These are phyloP conservation scores for Trametes pubescens DNA, from an alignment of 1,284 basidiomycete genomes.

Conservation along the genomic window DNA sequence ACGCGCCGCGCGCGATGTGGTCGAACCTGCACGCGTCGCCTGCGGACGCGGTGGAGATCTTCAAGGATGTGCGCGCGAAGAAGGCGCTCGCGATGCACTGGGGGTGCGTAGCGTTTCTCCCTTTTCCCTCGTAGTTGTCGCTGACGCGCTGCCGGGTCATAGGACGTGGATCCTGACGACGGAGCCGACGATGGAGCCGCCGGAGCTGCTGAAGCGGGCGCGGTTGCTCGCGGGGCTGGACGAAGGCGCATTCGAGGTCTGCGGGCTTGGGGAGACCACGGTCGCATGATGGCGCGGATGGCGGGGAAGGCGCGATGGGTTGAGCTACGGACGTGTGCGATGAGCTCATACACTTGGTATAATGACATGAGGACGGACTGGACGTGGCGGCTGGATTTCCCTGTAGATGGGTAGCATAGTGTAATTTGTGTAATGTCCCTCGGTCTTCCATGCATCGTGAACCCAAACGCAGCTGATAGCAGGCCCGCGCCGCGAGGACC, in stretches of 20 bases:
- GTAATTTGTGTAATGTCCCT: too few species aligned
- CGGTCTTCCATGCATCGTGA: too few species aligned
- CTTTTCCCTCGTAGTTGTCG: background rate
- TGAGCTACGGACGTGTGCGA: too few species aligned
- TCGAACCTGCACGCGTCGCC: constrained; percentile 68
- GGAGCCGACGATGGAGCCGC: constrained; percentile 68
- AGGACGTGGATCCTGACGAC: constrained; percentile 60
- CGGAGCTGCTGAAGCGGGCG: constrained; percentile 57
- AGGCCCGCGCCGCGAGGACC: too few species aligned
- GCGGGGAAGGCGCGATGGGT: too few species aligned
- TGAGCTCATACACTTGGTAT: too few species aligned
- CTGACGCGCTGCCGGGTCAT: constrained; percentile 8
- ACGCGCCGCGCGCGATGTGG: constrained; percentile 64
- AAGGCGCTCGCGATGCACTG: constrained; percentile 76
- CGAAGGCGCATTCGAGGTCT: constrained; percentile 59
- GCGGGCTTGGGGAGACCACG: constrained; percentile 64
- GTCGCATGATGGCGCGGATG: constrained; percentile 31
- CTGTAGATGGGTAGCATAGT: too few species aligned
- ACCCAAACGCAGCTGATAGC: too few species aligned
- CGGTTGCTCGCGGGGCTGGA: constrained; percentile 57
- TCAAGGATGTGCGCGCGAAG: constrained; percentile 65
- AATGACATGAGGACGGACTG: too few species aligned
- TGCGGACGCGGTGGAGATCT: constrained; percentile 69
- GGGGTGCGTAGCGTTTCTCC: constrained; percentile 50
- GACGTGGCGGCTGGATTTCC: too few species aligned